These are phyloP conservation scores for Pseudogymnoascus sp. DNA, from an alignment of 2,329 filamentous ascomycete genomes.

Conservation along the genomic window DNA sequence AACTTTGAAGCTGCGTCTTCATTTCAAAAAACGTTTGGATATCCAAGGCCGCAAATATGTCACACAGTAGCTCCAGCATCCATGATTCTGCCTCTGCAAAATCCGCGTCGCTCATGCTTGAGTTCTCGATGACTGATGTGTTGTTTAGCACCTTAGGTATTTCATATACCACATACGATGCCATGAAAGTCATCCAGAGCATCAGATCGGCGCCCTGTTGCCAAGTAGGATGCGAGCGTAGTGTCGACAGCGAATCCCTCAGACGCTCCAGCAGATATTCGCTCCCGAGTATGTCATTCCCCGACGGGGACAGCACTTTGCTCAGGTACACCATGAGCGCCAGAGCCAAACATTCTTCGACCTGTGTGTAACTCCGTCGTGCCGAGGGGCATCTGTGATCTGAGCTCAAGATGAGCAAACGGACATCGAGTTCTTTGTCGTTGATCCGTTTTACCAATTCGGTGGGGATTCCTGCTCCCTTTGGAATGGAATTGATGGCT, in stretches of 20 bases:
- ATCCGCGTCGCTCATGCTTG: neutral
- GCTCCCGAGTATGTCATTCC: neutral
- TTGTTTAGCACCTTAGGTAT: neutral
- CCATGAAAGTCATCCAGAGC: slow-evolving; percentile 1
- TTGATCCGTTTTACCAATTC: neutral
- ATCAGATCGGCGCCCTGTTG: neutral
- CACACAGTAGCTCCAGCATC: neutral
- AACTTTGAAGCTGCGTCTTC: neutral
- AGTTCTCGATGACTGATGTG: neutral
- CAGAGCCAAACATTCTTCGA: neutral
- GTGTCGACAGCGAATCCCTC: neutral
- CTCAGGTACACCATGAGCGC: neutral
- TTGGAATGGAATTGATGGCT: neutral
- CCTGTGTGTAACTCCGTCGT: neutral
- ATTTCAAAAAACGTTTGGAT: neutral
- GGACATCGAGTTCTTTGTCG: neutral
- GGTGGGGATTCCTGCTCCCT: neutral
- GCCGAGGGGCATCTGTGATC: neutral
- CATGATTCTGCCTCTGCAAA: neutral
- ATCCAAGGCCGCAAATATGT: neutral
- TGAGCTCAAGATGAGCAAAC: neutral
- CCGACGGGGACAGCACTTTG: neutral
- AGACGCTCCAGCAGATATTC: neutral
- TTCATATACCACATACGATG: neutral
- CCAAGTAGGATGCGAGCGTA: neutral